A percentile compares a stretch with the other conserved stretches of the same genome.
These are phyloP conservation scores for Colletotrichum sansevieriae DNA, from an alignment of 2,329 filamentous ascomycete species.

Conservation along the genomic window DNA sequence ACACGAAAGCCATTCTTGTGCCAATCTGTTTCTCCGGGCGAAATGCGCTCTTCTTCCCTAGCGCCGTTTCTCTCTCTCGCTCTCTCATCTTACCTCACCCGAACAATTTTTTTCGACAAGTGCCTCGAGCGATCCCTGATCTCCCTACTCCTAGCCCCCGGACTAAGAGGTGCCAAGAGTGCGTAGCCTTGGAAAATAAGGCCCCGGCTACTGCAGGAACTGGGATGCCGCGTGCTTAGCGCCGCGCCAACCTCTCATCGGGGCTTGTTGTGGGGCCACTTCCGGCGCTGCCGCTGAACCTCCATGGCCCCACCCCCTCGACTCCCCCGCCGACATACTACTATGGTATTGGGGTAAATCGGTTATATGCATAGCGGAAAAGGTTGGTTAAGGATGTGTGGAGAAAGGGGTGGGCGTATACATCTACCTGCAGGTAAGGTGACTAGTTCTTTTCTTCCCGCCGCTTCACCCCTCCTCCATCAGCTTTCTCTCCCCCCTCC, in stretches of 20 bases:
- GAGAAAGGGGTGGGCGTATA: constrained; percentile 8
- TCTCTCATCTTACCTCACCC: neutral
- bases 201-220: constrained; percentile 40
- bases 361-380: constrained; percentile 15
- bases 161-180: constrained; percentile 28
- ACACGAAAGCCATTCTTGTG: constrained; percentile 31
- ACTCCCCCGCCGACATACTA: neutral
- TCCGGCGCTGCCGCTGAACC: constrained; percentile 16
- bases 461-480: constrained; percentile 19
- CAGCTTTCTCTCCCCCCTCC: neutral
- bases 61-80: constrained; percentile 2
- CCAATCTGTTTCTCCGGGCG: constrained; percentile 21
- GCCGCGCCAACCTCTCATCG: constrained; percentile 12
- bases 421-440: neutral
- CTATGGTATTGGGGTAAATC: constrained; percentile 5
- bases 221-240: constrained; percentile 38
- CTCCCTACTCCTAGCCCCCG: neutral
- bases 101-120: neutral
- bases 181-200: constrained; percentile 34
- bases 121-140: neutral
- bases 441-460: neutral
- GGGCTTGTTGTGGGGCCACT: constrained; percentile 27
- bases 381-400: constrained; percentile 6
- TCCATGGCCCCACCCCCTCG: constrained; percentile 3
- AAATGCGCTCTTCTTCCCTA: constrained; percentile 8